A percentile compares a stretch with the other conserved stretches of the same genome.
Evolutionary conservation across 345 rosid genomes (phyloP).

Genomic region (Populus nigra): DNA sequence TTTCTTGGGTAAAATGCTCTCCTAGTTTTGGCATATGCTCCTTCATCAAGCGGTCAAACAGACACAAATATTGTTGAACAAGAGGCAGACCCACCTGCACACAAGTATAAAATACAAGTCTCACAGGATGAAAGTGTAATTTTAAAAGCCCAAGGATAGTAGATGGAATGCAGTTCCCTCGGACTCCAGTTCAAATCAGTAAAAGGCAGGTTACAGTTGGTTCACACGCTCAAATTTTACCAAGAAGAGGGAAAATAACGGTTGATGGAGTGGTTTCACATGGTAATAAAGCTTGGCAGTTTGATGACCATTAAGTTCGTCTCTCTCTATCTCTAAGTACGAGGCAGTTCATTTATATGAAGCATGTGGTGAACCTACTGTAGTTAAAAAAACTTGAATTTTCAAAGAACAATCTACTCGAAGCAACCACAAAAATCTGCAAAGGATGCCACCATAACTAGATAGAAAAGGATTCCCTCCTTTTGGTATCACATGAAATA

Average conservation of each 20-base stretch:
- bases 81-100: conserved; percentile 86
- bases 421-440: neutral
- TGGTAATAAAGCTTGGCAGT: neutral
- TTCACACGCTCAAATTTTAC: neutral
- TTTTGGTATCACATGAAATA: neutral
- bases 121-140: neutral
- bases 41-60: conserved; percentile 68
- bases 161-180: neutral
- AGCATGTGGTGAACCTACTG: neutral
- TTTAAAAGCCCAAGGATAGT: neutral
- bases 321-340: neutral
- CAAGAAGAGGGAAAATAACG: neutral
- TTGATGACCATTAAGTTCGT: neutral
- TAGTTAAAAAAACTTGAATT: neutral
- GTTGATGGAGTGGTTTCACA: neutral
- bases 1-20: conserved; percentile 78
- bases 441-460: neutral
- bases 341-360: neutral
- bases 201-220: neutral
- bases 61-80: conserved; percentile 82
- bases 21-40: conserved; percentile 89
- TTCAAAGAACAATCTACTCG: neutral
- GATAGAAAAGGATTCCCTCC: neutral
- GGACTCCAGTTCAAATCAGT: neutral
- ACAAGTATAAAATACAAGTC: neutral